Percentiles rank a stretch among this genome's conserved stretches.
Conservation (phyloP, 495 filamentous ascomycete species). For the Xylaria sp. region DNA sequence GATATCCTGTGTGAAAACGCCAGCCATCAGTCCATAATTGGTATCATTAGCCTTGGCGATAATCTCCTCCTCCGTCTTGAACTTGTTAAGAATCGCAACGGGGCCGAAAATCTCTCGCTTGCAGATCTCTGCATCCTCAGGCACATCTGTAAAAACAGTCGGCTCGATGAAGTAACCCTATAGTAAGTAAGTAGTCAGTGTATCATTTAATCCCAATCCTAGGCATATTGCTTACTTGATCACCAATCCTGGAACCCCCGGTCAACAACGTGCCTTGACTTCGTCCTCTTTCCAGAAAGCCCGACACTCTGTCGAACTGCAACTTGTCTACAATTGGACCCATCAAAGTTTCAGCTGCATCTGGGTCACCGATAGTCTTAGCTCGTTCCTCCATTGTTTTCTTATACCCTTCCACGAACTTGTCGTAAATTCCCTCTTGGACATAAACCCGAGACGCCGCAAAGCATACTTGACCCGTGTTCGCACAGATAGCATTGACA, state of each 20-base stretch:
- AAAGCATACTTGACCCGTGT: constrained; percentile 63
- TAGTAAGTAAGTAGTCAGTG: constrained; percentile 15
- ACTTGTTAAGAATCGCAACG: constrained; percentile 54
- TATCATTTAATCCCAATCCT: background rate
- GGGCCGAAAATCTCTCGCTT: constrained; percentile 64
- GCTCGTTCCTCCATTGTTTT: constrained; percentile 36
- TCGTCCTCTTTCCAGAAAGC: constrained; percentile 67
- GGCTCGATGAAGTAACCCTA: constrained; percentile 56
- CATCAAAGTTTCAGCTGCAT: constrained; percentile 61
- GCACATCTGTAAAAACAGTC: constrained; percentile 55
- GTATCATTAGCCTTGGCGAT: constrained; percentile 58
- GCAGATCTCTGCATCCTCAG: constrained; percentile 51
- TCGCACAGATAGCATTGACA: constrained; percentile 52
- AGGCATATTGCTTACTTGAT: constrained; percentile 42
- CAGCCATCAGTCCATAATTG: constrained; percentile 54
- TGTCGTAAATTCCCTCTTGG: constrained; percentile 61
- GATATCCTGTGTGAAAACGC: constrained; percentile 61
- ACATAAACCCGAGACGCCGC: constrained; percentile 61
- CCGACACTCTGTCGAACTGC: constrained; percentile 66
- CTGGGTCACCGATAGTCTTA: constrained; percentile 63
- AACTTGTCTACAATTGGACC: constrained; percentile 72
- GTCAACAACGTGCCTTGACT: constrained; percentile 65
- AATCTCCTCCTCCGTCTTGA: constrained; percentile 63
- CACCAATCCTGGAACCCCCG: constrained; percentile 64
- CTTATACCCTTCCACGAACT: constrained; percentile 67